Evolutionary conservation across 495 filamentous ascomycete species (phyloP), one percentile per base, ranked within the genome.

Genomic region (Penicillium salamii): DNA sequence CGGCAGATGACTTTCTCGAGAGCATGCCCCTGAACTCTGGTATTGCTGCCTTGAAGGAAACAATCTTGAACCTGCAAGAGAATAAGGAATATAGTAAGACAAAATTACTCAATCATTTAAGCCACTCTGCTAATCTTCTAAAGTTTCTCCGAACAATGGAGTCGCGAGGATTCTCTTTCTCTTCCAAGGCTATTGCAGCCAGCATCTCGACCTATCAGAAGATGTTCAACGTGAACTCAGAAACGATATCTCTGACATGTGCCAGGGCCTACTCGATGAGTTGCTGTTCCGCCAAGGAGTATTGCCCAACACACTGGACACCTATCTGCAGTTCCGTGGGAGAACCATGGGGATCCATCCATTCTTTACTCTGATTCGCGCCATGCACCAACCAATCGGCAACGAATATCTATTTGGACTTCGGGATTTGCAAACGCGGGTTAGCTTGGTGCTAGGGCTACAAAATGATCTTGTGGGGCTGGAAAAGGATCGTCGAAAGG

Each of bases 161-260:
- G 28, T 44, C 18, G 42, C 42, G 4, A 32, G 26, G 2, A 44
- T 44, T 18, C 29, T 32, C 11, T 44, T 28, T 6, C 21, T 44
- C 9, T 44, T 44, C 13, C 42, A 32, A 23, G 19, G 33, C 7
- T 44, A 20, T 23, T 44, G 42, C 29, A 15, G n/a, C 19, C 42
- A 44, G 12, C 29, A 44, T 2, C 29, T 44, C 6, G 11, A 14
- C 2, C 26, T 44, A 5, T 15, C 13, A 1, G 13, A 44, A 9
- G 21, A 12, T 3, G 21, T 13, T 19, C 7, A 15, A 3, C 17
- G 13, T 2, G 29, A 44, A 7, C 42, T 44, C 18, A 15, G 26
- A 13, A 14, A 44, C 14, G 42, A 44, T 7, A 44, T 44, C 21
- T 44, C 26, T 13, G 42, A 44, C 21, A 44, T 44, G 42, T 44